Percentiles rank a stretch among this genome's conserved stretches.
These are phyloP conservation scores for Phoenix roebelenii DNA, from an alignment of 176 grass and related monocot genomes.

Conservation along the genomic window DNA sequence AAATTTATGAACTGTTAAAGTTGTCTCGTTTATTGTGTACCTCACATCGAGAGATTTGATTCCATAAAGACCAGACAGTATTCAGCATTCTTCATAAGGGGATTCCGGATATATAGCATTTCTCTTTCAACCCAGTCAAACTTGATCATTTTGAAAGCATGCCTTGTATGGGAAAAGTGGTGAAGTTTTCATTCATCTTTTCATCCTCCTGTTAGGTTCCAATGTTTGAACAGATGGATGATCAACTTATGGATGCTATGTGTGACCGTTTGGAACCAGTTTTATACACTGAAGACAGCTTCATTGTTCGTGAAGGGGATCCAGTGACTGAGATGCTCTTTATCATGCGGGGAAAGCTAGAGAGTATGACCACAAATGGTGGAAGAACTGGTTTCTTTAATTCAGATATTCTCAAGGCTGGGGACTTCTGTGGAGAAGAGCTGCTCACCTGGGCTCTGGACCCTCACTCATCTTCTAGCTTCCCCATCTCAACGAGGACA, in stretches of 20 bases:
- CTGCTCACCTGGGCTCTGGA: conserved; percentile 97
- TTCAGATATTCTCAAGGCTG: conserved; percentile 61
- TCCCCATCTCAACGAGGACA: conserved; percentile 85
- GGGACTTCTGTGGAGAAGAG: conserved; percentile 93
- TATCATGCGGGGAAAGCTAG: conserved; percentile 77
- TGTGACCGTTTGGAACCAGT: conserved; percentile 78
- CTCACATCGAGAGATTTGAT: no score
- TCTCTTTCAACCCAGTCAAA: no score
- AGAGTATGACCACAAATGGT: conserved; percentile 80
- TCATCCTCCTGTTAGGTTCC: conserved; percentile 39
- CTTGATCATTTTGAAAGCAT: no score
- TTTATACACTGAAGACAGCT: conserved; percentile 73
- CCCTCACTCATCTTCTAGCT: conserved; percentile 38
- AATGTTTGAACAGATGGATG: conserved; percentile 97
- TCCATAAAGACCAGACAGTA: no score
- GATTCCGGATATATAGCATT: no score
- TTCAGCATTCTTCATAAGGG: no score
- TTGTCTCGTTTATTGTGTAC: no score
- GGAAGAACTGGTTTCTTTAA: conserved; percentile 85
- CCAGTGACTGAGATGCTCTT: conserved; percentile 96
- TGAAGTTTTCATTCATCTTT: no score
- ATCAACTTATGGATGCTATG: conserved; percentile 78
- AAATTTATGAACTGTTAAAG: no score
- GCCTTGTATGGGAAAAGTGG: no score
- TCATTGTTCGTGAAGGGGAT: conserved; percentile 73